A percentile compares a stretch with the other conserved stretches of the same genome.
These are phyloP conservation scores for Arachis stenosperma DNA, from an alignment of 306 rosid genomes.

Conservation along the genomic window DNA sequence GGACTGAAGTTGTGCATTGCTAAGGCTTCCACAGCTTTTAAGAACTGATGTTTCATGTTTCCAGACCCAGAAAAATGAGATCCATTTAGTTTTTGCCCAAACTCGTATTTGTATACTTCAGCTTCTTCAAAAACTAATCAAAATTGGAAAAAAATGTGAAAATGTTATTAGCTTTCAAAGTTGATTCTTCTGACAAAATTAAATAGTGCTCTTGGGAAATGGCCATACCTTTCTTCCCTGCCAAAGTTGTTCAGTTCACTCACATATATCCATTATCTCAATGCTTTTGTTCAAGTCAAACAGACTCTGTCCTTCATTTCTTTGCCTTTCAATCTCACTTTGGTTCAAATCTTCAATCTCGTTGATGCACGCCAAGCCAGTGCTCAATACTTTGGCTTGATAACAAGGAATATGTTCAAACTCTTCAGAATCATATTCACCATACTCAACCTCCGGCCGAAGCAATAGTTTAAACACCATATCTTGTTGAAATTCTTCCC, in stretches of 20 bases:
- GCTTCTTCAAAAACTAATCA: neutral
- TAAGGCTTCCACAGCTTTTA: neutral
- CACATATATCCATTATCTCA: neutral
- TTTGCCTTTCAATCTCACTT: neutral
- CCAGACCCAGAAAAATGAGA: neutral
- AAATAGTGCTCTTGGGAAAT: too few relatives aligned
- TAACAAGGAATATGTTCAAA: too few relatives aligned
- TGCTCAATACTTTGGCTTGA: neutral
- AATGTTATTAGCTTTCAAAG: too few relatives aligned
- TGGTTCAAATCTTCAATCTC: neutral
- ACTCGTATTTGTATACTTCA: neutral
- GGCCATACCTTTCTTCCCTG: too few relatives aligned
- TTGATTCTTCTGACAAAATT: too few relatives aligned
- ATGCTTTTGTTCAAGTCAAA: neutral
- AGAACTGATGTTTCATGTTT: neutral
- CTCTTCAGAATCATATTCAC: too few relatives aligned
- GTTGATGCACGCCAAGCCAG: constrained; percentile 7
- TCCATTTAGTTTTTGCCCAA: too few relatives aligned
- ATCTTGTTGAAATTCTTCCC: neutral
- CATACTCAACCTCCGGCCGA: too few relatives aligned
- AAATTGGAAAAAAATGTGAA: too few relatives aligned
- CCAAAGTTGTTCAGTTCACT: too few relatives aligned
- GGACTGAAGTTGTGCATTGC: neutral
- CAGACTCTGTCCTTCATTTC: neutral
- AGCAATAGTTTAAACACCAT: too few relatives aligned